These are phyloP conservation scores for Ploettnerulaceae sp. DNA, from an alignment of 2,329 filamentous ascomycete genomes.

Conservation along the genomic window DNA sequence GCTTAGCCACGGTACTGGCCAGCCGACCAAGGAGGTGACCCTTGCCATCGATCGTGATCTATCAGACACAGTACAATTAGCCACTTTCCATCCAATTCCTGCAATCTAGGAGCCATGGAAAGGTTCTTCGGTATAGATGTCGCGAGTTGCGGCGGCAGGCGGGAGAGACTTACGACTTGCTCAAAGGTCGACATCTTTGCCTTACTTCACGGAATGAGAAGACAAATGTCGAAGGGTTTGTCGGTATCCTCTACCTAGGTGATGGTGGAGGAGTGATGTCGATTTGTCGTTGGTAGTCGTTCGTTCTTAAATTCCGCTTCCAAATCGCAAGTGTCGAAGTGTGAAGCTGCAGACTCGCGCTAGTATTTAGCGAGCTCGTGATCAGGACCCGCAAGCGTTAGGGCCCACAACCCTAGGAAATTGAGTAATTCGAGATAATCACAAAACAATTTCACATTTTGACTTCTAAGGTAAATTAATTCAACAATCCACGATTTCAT, in stretches of 20 bases:
- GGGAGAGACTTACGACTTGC: conserved; percentile 57
- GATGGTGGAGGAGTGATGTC: conserved; percentile 33
- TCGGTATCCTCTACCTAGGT: conserved; percentile 35
- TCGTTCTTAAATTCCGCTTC: conserved; percentile 19
- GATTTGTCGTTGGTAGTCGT: conserved; percentile 29
- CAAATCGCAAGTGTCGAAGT: conserved; percentile 11
- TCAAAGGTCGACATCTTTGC: conserved; percentile 65
- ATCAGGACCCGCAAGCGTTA: conserved; percentile 19
- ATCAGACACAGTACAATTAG: conserved; percentile 35
- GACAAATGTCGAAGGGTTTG: conserved; percentile 33
- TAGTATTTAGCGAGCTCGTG: conserved; percentile 15
- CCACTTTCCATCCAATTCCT: conserved; percentile 15
- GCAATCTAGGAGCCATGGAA: background rate
- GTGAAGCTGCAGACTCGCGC: conserved; percentile 13
- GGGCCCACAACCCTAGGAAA: conserved; percentile 10
- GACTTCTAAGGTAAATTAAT: too few relatives aligned
- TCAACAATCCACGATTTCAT: too few relatives aligned
- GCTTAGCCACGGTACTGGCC: conserved; percentile 97
- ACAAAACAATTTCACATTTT: background rate
- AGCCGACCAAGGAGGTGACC: conserved; percentile 99
- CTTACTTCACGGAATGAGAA: conserved; percentile 34
- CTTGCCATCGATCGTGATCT: conserved; percentile 99
- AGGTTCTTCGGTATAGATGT: background rate
- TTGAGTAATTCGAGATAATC: background rate
- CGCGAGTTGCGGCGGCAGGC: conserved; percentile 14